Base-by-base conservation (phyloP, 176 grass and related monocot genomes). In the Ampelocalamus luodianensis region DNA sequence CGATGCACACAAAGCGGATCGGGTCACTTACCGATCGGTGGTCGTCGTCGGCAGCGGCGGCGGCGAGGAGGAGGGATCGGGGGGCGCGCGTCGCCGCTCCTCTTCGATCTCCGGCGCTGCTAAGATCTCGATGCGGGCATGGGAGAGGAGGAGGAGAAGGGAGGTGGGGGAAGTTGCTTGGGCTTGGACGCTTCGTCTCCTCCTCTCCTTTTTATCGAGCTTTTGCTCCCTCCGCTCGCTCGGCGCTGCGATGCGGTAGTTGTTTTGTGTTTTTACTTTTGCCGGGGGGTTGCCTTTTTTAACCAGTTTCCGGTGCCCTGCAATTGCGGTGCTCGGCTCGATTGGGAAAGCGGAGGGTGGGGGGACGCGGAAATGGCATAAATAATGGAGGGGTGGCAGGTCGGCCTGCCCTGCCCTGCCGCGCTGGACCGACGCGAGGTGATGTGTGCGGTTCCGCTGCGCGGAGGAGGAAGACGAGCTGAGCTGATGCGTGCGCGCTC, bases 191-290 rank as follows among this genome's bases (percentile, higher is more conserved):
- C 72, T 76, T 85, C 84, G 77, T 88, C 89, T 83, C 74, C 83
- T 83, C 89, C 90, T 84, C 76, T 85, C 82, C 82, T 86, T 85
- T 88, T 86, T 89, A 85, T 91, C 85, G 72, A 89, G 71, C 85
- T 77, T 82, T 93, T 86, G 84, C 89, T 86, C 63, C 38, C 67
- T 80, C 81, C 77, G 65, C 55, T 70, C 83, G 64, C 78, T 88
- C 73, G 78, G 88, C 80, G 78, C 73, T 49, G 51, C 70, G 87
- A 76, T 81, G 76, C 77, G 79, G 77, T 87, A 72, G 82, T 86
- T 51, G 83, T 63, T 73, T 36, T 51, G 46, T 64, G 44, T 88
- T 87, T 82, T 83, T 80, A 87, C 70, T 84, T 87, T 94, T 74
- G 74, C 68, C 37, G 39, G 20, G 55, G 38, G 82, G 83, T 65